Evolutionary conservation across 192 early-diverging fungal species (phyloP).

Genomic region (Linnemannia exigua): DNA sequence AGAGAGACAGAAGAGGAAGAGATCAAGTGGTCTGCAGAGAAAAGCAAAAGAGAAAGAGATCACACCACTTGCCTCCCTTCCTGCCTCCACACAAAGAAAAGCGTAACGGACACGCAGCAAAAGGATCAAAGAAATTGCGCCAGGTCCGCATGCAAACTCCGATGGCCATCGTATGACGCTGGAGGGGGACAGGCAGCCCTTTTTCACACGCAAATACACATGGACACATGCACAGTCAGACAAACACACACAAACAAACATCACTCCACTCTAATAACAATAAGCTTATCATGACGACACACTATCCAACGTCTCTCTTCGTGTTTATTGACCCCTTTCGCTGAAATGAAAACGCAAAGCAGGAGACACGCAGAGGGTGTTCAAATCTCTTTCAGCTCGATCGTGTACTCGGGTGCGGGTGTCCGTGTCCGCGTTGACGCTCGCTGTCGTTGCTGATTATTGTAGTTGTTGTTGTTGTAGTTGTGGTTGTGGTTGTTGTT

Average conservation of each 20-base stretch:
- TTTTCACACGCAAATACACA: no score
- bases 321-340: no score
- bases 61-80: not conserved
- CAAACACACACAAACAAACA: no score
- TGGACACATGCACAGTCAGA: no score
- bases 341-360: no score
- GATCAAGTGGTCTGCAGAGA: not conserved
- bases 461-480: not conserved
- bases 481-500: not conserved
- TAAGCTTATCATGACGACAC: no score
- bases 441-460: conserved; percentile 8
- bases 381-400: conserved; percentile 37
- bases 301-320: no score
- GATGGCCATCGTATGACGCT: not conserved
- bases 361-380: not conserved
- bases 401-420: conserved; percentile 38
- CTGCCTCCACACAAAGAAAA: no score
- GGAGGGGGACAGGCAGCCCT: no score
- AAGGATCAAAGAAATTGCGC: conserved; percentile 1
- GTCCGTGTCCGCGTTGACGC: conserved; percentile 2
- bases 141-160: not conserved
- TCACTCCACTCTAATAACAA: no score
- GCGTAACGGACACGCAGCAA: not conserved
- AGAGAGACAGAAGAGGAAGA: not conserved
- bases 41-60: not conserved